Conservation (phyloP, 768 basidiomycete species). For the Cystofilobasidium capitatum region DNA sequence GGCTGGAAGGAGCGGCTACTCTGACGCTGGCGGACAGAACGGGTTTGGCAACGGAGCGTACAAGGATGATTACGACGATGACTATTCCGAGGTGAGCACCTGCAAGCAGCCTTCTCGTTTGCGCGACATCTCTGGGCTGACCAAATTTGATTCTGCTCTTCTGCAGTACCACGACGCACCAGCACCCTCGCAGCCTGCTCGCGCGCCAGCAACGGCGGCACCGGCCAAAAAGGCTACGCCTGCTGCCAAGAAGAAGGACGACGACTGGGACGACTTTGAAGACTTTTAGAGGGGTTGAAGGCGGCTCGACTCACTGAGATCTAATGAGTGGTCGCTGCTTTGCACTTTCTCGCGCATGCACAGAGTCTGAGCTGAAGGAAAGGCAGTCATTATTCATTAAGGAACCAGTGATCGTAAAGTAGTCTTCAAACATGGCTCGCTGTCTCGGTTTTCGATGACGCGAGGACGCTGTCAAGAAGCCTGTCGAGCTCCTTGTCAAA, state of each 20-base stretch:
- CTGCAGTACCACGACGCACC: not conserved
- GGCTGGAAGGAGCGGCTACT: slow-evolving; percentile 43
- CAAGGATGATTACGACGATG: not conserved
- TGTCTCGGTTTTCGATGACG: slow-evolving; percentile 38
- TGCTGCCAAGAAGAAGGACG: not conserved
- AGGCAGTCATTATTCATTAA: too few species aligned
- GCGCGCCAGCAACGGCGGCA: not conserved
- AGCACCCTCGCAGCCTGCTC: not conserved
- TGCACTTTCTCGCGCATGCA: too few species aligned
- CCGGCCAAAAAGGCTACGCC: not conserved
- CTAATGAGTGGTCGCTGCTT: too few species aligned
- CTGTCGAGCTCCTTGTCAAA: slow-evolving; percentile 38
- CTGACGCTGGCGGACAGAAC: not conserved
- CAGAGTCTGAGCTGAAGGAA: too few species aligned
- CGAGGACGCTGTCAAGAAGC: slow-evolving; percentile 28
- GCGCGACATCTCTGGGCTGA: not conserved
- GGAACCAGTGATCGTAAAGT: too few species aligned
- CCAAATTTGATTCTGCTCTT: not conserved
- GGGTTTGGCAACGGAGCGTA: not conserved
- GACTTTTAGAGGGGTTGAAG: slow-evolving; percentile 1
- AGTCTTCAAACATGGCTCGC: too few species aligned
- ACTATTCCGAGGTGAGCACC: not conserved
- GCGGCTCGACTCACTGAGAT: too few species aligned
- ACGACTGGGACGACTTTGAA: slow-evolving; percentile 7
- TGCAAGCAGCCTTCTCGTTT: not conserved